Evolutionary conservation across 2,329 filamentous ascomycete species (phyloP), one percentile per base, ranked within the genome.

Genomic region (Xylaria sp.): DNA sequence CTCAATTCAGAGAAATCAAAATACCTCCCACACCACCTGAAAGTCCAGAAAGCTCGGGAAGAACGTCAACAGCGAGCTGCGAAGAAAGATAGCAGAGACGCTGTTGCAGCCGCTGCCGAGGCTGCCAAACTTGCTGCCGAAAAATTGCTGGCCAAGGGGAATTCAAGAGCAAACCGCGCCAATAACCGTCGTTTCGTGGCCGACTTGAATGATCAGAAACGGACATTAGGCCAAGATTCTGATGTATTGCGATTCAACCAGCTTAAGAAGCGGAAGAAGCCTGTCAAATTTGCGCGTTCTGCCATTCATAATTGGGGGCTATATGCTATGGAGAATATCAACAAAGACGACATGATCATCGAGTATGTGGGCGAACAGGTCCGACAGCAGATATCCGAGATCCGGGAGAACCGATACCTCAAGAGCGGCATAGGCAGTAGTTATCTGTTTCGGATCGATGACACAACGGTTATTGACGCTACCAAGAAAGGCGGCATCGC

Each of bases 221-320:
- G 92, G 79, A 90, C 89, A 12, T 84, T 92, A 19, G 90, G 90
- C 56, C 87, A 87, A 66, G 94, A 97, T 69, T 92, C 93, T 57
- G 94, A 97, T 72, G 92, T 95, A 31, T 87, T 99, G 72, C 91
- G 94, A 61, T 99, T 99, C 85, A 99, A 99, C 78, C 95, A 98
- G 80, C 88, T 99, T 61, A 97, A 98, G 85, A 99, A 98, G 80
- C 91, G 95, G 65, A 99, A 98, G 87, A 99, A 99, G 83, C 94
- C 94, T 1, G 95, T 99, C 76, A 95, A 96, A 75, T 99, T 99
- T 78, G 95, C 94, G 60, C 88, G 95, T 46, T 99, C 95, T 55
- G 95, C 95, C 47, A 99, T 99, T 71, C 95, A 99, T 79, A 98
- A 97, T 73, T 99, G 95, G 95, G 95, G 95, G 28, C 81, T 99